phyloP scores from a whole-genome alignment of 2,329 filamentous ascomycete genomes.

The Colletotrichum graminicola region DNA sequence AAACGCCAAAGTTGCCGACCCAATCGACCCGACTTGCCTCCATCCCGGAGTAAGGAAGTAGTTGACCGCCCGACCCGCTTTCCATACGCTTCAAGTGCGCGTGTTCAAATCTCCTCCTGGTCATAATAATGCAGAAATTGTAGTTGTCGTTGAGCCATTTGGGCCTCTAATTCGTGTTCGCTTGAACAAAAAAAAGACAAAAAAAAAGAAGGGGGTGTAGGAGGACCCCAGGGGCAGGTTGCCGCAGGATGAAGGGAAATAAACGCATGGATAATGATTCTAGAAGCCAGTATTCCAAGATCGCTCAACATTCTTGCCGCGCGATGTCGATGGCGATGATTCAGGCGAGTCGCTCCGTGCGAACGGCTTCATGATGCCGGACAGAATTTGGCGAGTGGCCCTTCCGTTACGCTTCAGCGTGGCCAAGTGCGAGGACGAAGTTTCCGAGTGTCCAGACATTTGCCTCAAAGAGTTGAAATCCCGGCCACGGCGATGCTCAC shows the following conservation, averaged over 20 bases:
- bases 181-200: conserved; percentile 8
- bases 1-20: conserved; percentile 28
- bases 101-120: conserved; percentile 32
- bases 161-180: conserved; percentile 27
- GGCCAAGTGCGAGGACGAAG: conserved; percentile 40
- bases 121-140: conserved; percentile 30
- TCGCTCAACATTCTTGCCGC: conserved; percentile 39
- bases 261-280: background rate
- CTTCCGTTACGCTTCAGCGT: conserved; percentile 50
- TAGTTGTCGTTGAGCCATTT: conserved; percentile 23
- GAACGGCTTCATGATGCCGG: conserved; percentile 60
- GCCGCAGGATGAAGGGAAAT: background rate
- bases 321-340: conserved; percentile 39
- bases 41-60: conserved; percentile 20
- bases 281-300: conserved; percentile 32
- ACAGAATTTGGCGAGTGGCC: conserved; percentile 57
- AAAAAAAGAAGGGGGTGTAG: background rate
- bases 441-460: conserved; percentile 44
- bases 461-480: conserved; percentile 39
- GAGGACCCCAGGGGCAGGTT: too few species aligned
- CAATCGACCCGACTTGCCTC: conserved; percentile 17
- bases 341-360: conserved; percentile 57
- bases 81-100: conserved; percentile 22
- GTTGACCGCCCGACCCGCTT: conserved; percentile 22
- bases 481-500: conserved; percentile 41